Evolutionary conservation across 1,284 basidiomycete species (phyloP).

Genomic region (Bjerkandera adusta): DNA sequence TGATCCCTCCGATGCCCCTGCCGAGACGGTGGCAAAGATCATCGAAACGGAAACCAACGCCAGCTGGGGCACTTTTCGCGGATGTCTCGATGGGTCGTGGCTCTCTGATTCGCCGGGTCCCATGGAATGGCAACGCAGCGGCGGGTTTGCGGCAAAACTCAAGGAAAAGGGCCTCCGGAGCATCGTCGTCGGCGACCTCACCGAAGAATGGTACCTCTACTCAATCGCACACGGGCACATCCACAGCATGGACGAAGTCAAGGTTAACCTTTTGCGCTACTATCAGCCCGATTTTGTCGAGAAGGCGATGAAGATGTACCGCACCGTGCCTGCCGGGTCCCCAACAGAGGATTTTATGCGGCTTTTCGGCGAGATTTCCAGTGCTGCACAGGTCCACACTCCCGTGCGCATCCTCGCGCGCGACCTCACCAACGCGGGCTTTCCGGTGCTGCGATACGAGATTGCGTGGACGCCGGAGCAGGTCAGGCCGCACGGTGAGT

Average conservation of each 20-base stretch:
- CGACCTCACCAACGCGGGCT: slow-evolving; percentile 53
- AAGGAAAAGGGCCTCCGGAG: slow-evolving; percentile 55
- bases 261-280: slow-evolving; percentile 59
- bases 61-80: slow-evolving; percentile 65
- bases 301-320: slow-evolving; percentile 46
- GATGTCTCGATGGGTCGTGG: slow-evolving; percentile 58
- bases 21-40: slow-evolving; percentile 46
- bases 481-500: slow-evolving; percentile 48
- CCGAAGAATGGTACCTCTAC: slow-evolving; percentile 78
- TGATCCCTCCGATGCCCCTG: slow-evolving; percentile 47
- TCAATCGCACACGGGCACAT: slow-evolving; percentile 60
- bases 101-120: slow-evolving; percentile 47
- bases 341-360: slow-evolving; percentile 40
- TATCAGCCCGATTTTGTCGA: slow-evolving; percentile 49
- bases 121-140: slow-evolving; percentile 69
- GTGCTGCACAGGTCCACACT: slow-evolving; percentile 68
- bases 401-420: slow-evolving; percentile 61
- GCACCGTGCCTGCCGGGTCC: slow-evolving; percentile 35
- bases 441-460: slow-evolving; percentile 66
- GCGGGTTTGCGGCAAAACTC: slow-evolving; percentile 53
- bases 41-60: slow-evolving; percentile 53
- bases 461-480: slow-evolving; percentile 70
- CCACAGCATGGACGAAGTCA: slow-evolving; percentile 43
- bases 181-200: slow-evolving; percentile 64
- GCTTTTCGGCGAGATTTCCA: slow-evolving; percentile 59